phyloP scores from a whole-genome alignment of 163 green algal species.

The Chlorella variabilis region DNA sequence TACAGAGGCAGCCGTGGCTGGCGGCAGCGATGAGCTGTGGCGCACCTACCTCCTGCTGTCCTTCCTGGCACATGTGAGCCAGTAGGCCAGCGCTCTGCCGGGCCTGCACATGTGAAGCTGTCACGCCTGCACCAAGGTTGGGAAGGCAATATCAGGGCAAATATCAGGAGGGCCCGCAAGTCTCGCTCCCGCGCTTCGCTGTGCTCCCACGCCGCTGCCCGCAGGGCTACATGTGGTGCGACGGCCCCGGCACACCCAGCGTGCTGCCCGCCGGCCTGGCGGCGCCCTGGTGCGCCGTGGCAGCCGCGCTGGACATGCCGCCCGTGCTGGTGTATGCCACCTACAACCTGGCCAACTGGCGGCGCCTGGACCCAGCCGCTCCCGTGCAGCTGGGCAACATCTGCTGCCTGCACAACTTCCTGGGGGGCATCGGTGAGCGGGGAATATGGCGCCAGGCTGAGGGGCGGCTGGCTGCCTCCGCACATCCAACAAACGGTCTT shows the following conservation, averaged over 20 bases:
- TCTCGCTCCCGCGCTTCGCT: too few relatives aligned
- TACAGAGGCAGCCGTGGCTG: not conserved
- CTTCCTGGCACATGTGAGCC: slow-evolving; percentile 11
- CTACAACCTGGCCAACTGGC: slow-evolving; percentile 28
- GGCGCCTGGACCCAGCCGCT: not conserved
- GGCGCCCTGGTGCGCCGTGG: slow-evolving; percentile 10
- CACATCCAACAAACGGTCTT: too few relatives aligned
- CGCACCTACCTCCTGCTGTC: slow-evolving; percentile 20
- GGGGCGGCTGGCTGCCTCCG: not conserved
- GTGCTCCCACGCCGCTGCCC: too few relatives aligned
- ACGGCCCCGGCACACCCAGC: not conserved
- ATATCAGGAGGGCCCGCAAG: too few relatives aligned
- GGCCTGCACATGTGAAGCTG: too few relatives aligned
- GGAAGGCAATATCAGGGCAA: too few relatives aligned
- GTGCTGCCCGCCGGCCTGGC: slow-evolving; percentile 9
- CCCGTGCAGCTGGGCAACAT: slow-evolving; percentile 18
- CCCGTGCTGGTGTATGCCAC: not conserved
- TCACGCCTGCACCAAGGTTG: too few relatives aligned
- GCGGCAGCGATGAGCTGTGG: slow-evolving; percentile 11
- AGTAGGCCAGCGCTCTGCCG: too few relatives aligned
- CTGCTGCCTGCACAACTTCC: slow-evolving; percentile 24
- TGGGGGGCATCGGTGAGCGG: slow-evolving; percentile 6
- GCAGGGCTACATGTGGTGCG: slow-evolving; percentile 28
- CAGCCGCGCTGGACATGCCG: slow-evolving; percentile 23
- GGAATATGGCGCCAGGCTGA: not conserved